phyloP scores from a whole-genome alignment of 176 grass and related monocot species.

The Ampelocalamus luodianensis region DNA sequence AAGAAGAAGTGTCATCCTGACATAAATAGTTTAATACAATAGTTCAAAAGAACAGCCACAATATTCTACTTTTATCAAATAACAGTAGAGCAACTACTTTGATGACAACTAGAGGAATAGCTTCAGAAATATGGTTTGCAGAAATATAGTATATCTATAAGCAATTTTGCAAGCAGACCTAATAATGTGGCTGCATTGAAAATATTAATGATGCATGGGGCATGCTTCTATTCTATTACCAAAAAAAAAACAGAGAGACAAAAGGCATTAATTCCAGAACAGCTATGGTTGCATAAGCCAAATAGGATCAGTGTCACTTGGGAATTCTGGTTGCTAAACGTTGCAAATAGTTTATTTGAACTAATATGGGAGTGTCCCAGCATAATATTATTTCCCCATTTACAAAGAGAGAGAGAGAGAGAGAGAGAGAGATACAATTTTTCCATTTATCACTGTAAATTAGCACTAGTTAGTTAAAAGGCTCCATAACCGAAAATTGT shows the following conservation, averaged over 20 bases:
- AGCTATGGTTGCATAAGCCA: not conserved
- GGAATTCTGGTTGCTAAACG: not conserved
- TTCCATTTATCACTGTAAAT: not conserved
- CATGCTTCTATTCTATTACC: not conserved
- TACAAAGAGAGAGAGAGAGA: no score
- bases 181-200: not conserved
- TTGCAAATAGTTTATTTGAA: constrained; percentile 13
- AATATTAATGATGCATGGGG: not conserved
- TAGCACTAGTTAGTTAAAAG: not conserved
- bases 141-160: not conserved
- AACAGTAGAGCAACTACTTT: not conserved
- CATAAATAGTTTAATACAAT: constrained; percentile 32
- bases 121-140: not conserved
- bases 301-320: not conserved
- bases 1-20: constrained; percentile 82
- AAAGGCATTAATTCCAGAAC: not conserved
- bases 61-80: not conserved
- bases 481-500: not conserved
- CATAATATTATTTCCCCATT: not conserved
- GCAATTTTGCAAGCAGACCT: not conserved
- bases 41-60: constrained; percentile 12
- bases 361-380: not conserved
- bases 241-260: not conserved
- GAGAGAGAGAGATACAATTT: not conserved
- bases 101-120: not conserved